A percentile compares a stretch with the other conserved stretches of the same genome.
Conservation (phyloP, 2,329 filamentous ascomycete species). For the Cladosporium oxysporum region DNA sequence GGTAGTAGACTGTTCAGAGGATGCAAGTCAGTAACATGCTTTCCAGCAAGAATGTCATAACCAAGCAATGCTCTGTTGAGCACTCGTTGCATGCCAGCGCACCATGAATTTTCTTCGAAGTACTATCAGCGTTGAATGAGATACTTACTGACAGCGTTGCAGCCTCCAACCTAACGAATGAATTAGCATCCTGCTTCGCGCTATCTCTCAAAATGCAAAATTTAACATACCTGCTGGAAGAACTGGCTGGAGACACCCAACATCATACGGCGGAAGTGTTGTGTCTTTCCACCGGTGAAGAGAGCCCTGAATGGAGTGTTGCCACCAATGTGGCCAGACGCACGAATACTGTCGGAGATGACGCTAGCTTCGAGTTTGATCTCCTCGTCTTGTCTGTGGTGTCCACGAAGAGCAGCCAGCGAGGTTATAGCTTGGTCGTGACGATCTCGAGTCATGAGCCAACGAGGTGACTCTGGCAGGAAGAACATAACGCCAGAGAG, state of each 20-base stretch:
- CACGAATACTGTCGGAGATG: slow-evolving; percentile 15
- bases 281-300: slow-evolving; percentile 15
- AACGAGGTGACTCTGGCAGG: slow-evolving; percentile 23
- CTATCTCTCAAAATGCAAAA: neutral
- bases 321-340: slow-evolving; percentile 7
- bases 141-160: slow-evolving; percentile 22
- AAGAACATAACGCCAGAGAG: slow-evolving; percentile 19
- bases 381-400: slow-evolving; percentile 15
- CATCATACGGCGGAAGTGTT: slow-evolving; percentile 16
- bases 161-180: slow-evolving; percentile 19
- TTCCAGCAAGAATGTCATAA: neutral
- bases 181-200: neutral
- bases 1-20: slow-evolving; percentile 22
- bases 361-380: slow-evolving; percentile 8
- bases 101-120: neutral
- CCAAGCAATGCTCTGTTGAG: neutral
- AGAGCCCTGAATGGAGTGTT: slow-evolving; percentile 15
- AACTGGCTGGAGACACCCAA: slow-evolving; percentile 12
- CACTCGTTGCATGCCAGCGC: too few relatives aligned
- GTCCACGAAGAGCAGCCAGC: slow-evolving; percentile 12
- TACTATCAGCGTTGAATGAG: neutral
- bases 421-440: slow-evolving; percentile 16
- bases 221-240: slow-evolving; percentile 18
- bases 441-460: slow-evolving; percentile 20
- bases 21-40: neutral